Evolutionary conservation across 768 basidiomycete species (phyloP), one percentile per base, ranked within the genome.

Genomic region (Termitomyces sp.): DNA sequence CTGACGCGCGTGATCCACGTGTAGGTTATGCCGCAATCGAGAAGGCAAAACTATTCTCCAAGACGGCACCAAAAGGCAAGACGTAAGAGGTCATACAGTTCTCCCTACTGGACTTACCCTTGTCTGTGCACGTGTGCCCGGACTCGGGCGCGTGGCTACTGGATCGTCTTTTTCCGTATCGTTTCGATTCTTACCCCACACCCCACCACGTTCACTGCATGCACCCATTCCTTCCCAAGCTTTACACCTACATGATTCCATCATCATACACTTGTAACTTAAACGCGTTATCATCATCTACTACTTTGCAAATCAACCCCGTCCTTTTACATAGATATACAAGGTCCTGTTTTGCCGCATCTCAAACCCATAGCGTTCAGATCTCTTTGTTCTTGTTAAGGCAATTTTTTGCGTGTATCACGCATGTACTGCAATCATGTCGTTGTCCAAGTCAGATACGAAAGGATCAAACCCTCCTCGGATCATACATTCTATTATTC

Each of bases 41-140:
- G 72, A 95, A 94, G 75, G 94, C 94, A 50, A 92, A 92, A 72
- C 79, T 97, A 63, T 91, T 96, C 74, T 87, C 89, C 75, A 97
- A 95, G 79, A 86, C 81, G 14, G 78, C 89, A 20, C 68, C 76
- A 37, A 91, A 86, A 72, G 83, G 87, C 48, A 90, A 79, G 74
- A 80, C 86, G 39, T 90, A 76, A 57, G 29, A 32, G 27, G 32
- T 20, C 13, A 18, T 14, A 26, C 13, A 29, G n/a, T n/a, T 55
- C 8, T 52, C 36, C 48, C 22, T 16, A 10, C 29, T 22, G 34
- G 43, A 9, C 29, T 13, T 18, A 31, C 37, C n/a, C 54, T n/a
- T 16, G 39, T 9, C 43, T 10, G 22, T 48, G 29, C 53, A 58
- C 55, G 37, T 59, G 46, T 57, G 5, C 55, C 58, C 53, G 53